phyloP scores from a whole-genome alignment of 257 asterid genomes.

The Anisodus acutangulus region DNA sequence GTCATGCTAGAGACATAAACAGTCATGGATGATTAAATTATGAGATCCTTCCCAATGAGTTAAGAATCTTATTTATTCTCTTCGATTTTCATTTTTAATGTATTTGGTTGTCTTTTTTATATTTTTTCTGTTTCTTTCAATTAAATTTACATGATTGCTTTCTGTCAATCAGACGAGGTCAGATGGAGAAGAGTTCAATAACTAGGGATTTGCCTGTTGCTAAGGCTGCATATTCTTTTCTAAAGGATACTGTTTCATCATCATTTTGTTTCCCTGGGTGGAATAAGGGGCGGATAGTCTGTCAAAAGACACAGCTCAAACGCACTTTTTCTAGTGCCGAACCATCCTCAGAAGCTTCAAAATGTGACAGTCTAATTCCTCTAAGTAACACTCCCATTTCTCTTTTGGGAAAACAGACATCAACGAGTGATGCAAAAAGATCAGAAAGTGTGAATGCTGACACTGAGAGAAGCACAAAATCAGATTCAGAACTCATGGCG shows the following conservation, averaged over 20 bases:
- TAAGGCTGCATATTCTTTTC: conserved; percentile 76
- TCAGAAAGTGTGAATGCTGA: conserved; percentile 42
- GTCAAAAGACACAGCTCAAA: conserved; percentile 85
- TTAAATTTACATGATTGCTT: conserved; percentile 12
- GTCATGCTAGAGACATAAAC: too few relatives aligned
- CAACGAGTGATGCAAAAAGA: conserved; percentile 44
- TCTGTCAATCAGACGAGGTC: conserved; percentile 71
- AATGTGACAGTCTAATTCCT: conserved; percentile 40
- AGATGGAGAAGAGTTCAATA: conserved; percentile 81
- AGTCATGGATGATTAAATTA: too few relatives aligned
- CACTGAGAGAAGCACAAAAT: conserved; percentile 38
- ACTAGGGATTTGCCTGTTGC: conserved; percentile 86
- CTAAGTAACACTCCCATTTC: conserved; percentile 70
- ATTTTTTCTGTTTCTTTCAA: neutral
- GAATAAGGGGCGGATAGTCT: conserved; percentile 88
- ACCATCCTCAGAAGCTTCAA: conserved; percentile 56
- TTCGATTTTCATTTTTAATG: too few relatives aligned
- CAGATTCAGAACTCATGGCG: conserved; percentile 62
- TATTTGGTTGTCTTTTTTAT: too few relatives aligned
- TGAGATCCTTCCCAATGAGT: too few relatives aligned
- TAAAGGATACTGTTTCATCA: conserved; percentile 70
- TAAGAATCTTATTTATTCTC: too few relatives aligned
- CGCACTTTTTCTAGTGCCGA: conserved; percentile 51
- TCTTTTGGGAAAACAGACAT: conserved; percentile 39
- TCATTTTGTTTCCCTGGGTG: conserved; percentile 84